Percentiles rank a stretch among this genome's conserved stretches.
These are phyloP conservation scores for Pilatotrama ljubarskyi DNA, from an alignment of 768 basidiomycete genomes.

Conservation along the genomic window DNA sequence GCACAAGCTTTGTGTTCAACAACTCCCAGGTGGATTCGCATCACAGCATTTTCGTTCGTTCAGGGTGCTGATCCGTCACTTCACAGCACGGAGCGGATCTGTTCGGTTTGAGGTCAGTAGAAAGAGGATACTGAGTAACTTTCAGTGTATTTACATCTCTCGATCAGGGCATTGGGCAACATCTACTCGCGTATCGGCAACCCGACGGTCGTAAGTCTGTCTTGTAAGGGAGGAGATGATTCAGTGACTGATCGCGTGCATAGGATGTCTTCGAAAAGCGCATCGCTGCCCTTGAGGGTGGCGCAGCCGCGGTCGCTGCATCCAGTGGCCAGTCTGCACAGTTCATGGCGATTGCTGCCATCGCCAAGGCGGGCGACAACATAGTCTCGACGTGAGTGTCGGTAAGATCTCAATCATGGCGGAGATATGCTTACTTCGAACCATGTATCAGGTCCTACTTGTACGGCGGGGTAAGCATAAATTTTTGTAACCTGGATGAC, in stretches of 20 bases:
- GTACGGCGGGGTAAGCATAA: conserved; percentile 61
- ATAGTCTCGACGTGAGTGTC: conserved; percentile 65
- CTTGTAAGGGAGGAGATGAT: not conserved
- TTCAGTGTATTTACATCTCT: not conserved
- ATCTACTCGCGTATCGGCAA: conserved; percentile 71
- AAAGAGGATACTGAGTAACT: not conserved
- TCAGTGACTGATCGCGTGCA: not conserved
- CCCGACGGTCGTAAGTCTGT: conserved; percentile 55
- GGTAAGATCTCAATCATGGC: not conserved
- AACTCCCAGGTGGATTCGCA: conserved; percentile 51
- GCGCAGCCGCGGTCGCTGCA: conserved; percentile 71
- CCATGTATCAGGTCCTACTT: conserved; percentile 48
- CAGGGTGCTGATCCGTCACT: not conserved
- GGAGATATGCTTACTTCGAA: not conserved
- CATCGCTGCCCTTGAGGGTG: conserved; percentile 80
- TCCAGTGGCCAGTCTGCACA: conserved; percentile 79
- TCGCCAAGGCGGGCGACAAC: conserved; percentile 71
- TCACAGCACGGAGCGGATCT: conserved; percentile 70
- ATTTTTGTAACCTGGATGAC: not conserved
- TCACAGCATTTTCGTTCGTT: not conserved
- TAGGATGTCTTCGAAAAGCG: conserved; percentile 81
- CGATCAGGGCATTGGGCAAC: conserved; percentile 50
- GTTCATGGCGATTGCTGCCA: conserved; percentile 64
- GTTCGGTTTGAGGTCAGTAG: conserved; percentile 56
- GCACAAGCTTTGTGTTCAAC: conserved; percentile 75